Conservation (phyloP, 1,139 yeast species). For the Suhomyces kunorum region DNA sequence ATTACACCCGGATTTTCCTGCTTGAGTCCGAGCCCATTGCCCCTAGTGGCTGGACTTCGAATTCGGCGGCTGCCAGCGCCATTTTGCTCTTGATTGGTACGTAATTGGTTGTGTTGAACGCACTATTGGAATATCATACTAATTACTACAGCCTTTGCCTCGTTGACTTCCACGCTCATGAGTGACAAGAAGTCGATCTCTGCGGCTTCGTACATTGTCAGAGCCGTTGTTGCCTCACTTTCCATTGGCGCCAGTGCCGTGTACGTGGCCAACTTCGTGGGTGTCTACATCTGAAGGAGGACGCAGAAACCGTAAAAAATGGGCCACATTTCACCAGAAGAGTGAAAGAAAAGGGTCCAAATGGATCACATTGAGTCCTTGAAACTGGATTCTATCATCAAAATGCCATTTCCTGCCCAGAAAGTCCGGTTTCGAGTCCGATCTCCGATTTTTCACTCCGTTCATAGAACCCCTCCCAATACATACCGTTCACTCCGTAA, state of each 20-base stretch:
- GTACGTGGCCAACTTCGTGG: slow-evolving; percentile 44
- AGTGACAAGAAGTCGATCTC: slow-evolving; percentile 37
- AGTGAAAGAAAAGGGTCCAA: too few species aligned
- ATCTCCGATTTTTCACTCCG: background rate
- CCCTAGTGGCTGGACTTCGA: slow-evolving; percentile 17
- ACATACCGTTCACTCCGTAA: background rate
- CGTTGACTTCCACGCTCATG: slow-evolving; percentile 40
- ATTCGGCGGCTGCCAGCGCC: slow-evolving; percentile 21
- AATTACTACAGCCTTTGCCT: slow-evolving; percentile 33
- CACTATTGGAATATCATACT: slow-evolving; percentile 14
- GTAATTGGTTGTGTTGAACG: slow-evolving; percentile 12
- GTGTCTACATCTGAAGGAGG: slow-evolving; percentile 44
- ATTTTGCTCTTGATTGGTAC: slow-evolving; percentile 24
- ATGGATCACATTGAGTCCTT: background rate
- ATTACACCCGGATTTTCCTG: slow-evolving; percentile 27
- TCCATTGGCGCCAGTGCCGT: slow-evolving; percentile 43
- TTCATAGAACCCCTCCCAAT: background rate
- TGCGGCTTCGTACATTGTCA: slow-evolving; percentile 29
- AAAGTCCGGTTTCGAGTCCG: background rate
- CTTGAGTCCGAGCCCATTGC: slow-evolving; percentile 30
- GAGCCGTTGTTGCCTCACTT: slow-evolving; percentile 40
- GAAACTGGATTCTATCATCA: background rate
- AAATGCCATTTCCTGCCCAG: background rate
- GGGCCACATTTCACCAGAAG: too few species aligned
- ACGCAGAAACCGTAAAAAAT: too few species aligned